phyloP scores from a whole-genome alignment of 768 basidiomycete species.

The Rickenella mellea region DNA sequence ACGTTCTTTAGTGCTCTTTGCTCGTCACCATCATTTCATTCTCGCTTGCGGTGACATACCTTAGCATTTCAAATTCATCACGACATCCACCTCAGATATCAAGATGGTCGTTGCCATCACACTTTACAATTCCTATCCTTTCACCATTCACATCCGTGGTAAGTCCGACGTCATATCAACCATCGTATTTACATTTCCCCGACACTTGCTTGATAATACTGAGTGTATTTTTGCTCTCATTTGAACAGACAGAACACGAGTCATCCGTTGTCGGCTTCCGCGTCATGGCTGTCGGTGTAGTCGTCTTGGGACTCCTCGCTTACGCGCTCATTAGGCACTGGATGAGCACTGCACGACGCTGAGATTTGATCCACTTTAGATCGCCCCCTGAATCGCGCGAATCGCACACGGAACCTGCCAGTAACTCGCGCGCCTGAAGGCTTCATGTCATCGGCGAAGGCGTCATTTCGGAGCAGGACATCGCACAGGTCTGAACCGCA shows the following conservation, averaged over 20 bases:
- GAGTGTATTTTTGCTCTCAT: neutral
- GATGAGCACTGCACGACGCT: too few species aligned
- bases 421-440: too few species aligned
- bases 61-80: slow-evolving; percentile 13
- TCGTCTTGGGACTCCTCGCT: slow-evolving; percentile 29
- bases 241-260: slow-evolving; percentile 61
- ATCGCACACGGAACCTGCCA: too few species aligned
- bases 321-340: slow-evolving; percentile 38
- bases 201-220: too few species aligned
- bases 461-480: too few species aligned
- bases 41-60: neutral
- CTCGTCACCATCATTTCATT: slow-evolving; percentile 5
- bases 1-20: slow-evolving; percentile 5
- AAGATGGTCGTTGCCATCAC: slow-evolving; percentile 29
- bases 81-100: slow-evolving; percentile 24
- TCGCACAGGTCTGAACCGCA: too few species aligned
- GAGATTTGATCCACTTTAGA: too few species aligned
- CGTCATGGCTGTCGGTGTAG: slow-evolving; percentile 28
- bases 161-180: slow-evolving; percentile 13
- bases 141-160: slow-evolving; percentile 78
- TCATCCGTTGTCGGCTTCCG: slow-evolving; percentile 50
- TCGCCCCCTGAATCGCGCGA: too few species aligned
- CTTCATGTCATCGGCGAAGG: too few species aligned
- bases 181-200: neutral
- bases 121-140: slow-evolving; percentile 71